These are phyloP conservation scores for Neurospora sp. DNA, from an alignment of 495 filamentous ascomycete species.

Conservation along the genomic window DNA sequence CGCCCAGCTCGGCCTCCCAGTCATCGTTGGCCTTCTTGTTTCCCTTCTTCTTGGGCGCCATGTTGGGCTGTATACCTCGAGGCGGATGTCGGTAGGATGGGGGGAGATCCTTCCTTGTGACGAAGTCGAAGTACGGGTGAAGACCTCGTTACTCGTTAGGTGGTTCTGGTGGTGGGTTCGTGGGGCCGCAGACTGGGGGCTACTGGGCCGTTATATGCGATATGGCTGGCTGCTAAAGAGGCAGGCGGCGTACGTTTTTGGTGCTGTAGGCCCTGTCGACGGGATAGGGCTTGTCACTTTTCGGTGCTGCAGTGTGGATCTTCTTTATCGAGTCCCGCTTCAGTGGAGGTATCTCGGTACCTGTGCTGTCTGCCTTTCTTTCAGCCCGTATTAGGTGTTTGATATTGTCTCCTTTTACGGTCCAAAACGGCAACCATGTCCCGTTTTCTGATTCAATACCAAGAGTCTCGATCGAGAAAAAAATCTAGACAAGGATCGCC, in stretches of 20 bases:
- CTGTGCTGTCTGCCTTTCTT: background rate
- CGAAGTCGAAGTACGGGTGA: background rate
- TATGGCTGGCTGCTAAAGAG: background rate
- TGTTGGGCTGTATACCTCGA: slow-evolving; percentile 24
- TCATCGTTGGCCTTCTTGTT: slow-evolving; percentile 81
- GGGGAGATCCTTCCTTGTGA: background rate
- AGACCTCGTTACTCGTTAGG: background rate
- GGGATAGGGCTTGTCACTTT: background rate
- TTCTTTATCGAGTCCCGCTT: background rate
- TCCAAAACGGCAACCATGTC: background rate
- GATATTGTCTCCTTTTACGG: background rate
- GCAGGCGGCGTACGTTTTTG: background rate
- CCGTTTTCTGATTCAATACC: background rate
- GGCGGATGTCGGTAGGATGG: background rate
- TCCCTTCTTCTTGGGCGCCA: slow-evolving; percentile 92
- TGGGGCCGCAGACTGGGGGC: background rate
- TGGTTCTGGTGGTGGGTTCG: background rate
- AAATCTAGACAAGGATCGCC: background rate
- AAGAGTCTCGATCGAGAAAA: background rate
- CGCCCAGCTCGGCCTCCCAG: slow-evolving; percentile 95
- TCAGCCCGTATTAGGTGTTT: background rate
- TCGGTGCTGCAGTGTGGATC: background rate
- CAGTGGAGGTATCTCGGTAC: background rate
- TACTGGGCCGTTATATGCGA: background rate
- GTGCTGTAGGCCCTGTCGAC: background rate